A percentile compares a stretch with the other conserved stretches of the same genome.
phyloP scores from a whole-genome alignment of 1,284 basidiomycete genomes.

The Spongispora temasekensis region DNA sequence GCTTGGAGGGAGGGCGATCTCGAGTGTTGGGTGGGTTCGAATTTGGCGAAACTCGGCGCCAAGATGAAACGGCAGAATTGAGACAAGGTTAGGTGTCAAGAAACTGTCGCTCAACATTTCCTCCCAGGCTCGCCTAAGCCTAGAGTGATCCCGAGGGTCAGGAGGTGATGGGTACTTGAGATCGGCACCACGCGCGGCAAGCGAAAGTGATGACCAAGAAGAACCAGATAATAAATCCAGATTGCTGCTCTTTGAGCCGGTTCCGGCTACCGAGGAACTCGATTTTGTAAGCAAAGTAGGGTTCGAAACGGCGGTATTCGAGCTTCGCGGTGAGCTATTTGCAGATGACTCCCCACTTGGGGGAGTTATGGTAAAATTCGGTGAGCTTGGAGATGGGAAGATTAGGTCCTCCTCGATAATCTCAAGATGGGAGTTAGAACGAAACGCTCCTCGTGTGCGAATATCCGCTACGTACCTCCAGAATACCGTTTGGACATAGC shows the following conservation, averaged over 20 bases:
- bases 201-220: constrained; percentile 25
- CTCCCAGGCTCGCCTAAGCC: constrained; percentile 64
- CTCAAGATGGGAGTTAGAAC: constrained; percentile 37
- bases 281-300: constrained; percentile 25
- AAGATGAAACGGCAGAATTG: constrained; percentile 70
- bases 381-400: constrained; percentile 53
- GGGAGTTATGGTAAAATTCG: constrained; percentile 9
- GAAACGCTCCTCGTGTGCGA: not conserved
- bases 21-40: constrained; percentile 50
- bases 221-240: constrained; percentile 14
- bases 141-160: constrained; percentile 62
- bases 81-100: constrained; percentile 53
- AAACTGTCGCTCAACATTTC: constrained; percentile 64
- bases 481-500: constrained; percentile 55
- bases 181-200: constrained; percentile 14
- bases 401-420: constrained; percentile 72
- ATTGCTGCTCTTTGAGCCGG: constrained; percentile 16
- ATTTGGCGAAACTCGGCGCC: constrained; percentile 58
- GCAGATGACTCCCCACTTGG: constrained; percentile 20
- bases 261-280: constrained; percentile 21
- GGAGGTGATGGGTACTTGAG: constrained; percentile 21
- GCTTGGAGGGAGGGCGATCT: constrained; percentile 58
- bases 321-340: constrained; percentile 29
- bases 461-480: constrained; percentile 53
- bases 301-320: constrained; percentile 28